Conservation (phyloP, 2,329 filamentous ascomycete species). For the Pseudogymnoascus destructans region DNA sequence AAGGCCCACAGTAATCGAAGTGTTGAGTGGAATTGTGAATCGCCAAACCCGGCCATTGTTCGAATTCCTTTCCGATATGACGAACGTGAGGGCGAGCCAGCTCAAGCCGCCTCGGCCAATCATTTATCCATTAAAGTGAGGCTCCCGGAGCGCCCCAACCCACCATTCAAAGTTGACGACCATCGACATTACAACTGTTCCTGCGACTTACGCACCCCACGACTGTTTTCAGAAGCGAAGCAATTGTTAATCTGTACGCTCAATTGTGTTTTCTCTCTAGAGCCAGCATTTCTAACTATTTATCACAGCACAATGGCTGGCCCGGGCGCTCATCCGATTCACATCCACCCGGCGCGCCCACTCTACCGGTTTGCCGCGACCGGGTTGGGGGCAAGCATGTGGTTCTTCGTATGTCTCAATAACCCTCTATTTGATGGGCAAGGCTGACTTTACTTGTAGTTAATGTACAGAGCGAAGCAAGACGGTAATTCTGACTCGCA, state of each 20-base stretch:
- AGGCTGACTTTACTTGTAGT: constrained; percentile 35
- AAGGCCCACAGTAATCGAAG: constrained; percentile 1
- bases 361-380: constrained; percentile 80
- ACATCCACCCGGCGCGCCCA: constrained; percentile 47
- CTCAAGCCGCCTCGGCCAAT: constrained; percentile 4
- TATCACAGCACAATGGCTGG: constrained; percentile 7
- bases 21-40: constrained; percentile 5
- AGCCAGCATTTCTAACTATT: not conserved
- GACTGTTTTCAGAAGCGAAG: constrained; percentile 1
- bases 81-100: not conserved
- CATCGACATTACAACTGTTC: not conserved
- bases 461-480: constrained; percentile 94
- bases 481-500: constrained; percentile 48
- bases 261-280: not conserved
- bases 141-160: constrained; percentile 5
- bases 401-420: constrained; percentile 75
- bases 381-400: constrained; percentile 88
- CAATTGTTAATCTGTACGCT: not conserved
- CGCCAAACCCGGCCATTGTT: constrained; percentile 6
- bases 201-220: constrained; percentile 1
- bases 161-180: constrained; percentile 8
- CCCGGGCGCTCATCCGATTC: constrained; percentile 36
- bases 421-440: constrained; percentile 13
- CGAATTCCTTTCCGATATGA: not conserved
- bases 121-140: constrained; percentile 7